Evolutionary conservation across 805 yeast species (phyloP).

Genomic region (Pachysolen tannophilus): DNA sequence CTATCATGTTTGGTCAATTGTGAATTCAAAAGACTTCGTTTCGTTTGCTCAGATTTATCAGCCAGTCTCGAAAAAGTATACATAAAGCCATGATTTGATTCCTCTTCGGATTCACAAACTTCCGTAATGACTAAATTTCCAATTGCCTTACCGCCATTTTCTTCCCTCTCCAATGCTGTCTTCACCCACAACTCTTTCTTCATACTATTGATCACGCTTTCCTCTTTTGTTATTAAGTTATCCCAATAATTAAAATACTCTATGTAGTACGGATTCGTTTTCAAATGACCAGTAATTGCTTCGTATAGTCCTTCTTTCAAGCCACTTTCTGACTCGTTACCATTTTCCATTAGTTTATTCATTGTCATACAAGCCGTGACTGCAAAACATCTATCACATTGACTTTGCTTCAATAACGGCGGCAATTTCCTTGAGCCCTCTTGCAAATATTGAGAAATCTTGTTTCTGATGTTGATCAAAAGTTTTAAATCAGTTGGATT

Average conservation of each 20-base stretch:
- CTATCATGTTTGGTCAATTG: slow-evolving; percentile 54
- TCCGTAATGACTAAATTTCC: slow-evolving; percentile 38
- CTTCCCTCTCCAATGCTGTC: slow-evolving; percentile 52
- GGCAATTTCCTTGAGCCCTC: slow-evolving; percentile 47
- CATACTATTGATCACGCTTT: slow-evolving; percentile 40
- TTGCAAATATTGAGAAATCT: slow-evolving; percentile 50
- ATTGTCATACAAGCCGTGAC: slow-evolving; percentile 56
- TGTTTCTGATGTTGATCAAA: slow-evolving; percentile 65
- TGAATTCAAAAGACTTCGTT: slow-evolving; percentile 24
- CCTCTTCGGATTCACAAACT: slow-evolving; percentile 18
- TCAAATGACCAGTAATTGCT: slow-evolving; percentile 42
- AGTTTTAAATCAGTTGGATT: slow-evolving; percentile 52
- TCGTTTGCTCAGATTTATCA: background rate
- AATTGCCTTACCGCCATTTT: slow-evolving; percentile 47
- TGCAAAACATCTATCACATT: slow-evolving; percentile 56
- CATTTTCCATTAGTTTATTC: slow-evolving; percentile 52
- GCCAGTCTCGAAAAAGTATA: slow-evolving; percentile 42
- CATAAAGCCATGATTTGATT: slow-evolving; percentile 21
- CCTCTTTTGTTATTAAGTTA: slow-evolving; percentile 64
- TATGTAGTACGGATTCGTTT: slow-evolving; percentile 28
- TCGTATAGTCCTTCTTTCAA: slow-evolving; percentile 39
- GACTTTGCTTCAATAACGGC: slow-evolving; percentile 37
- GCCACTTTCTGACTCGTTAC: slow-evolving; percentile 47
- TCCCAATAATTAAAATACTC: slow-evolving; percentile 72
- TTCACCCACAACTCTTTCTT: slow-evolving; percentile 66